Evolutionary conservation across 257 asterid species (phyloP).

Genomic region (Nicotiana benthamiana): DNA sequence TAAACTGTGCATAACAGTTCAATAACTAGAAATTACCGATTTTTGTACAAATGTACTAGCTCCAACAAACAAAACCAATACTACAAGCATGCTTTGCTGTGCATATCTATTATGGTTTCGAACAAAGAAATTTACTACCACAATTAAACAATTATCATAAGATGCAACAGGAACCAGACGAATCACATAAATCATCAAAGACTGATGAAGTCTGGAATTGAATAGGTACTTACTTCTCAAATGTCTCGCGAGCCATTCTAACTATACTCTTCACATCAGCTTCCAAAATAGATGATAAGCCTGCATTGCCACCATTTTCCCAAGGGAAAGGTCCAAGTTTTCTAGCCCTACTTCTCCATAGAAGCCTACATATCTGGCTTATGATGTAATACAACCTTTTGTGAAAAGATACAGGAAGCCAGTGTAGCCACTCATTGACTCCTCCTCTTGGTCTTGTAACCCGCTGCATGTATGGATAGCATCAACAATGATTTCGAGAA

Average conservation of each 20-base stretch:
- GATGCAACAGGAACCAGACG: background rate
- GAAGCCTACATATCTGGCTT: constrained; percentile 39
- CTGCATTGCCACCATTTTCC: constrained; percentile 49
- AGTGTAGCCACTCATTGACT: constrained; percentile 78
- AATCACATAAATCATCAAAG: background rate
- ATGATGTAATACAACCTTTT: constrained; percentile 60
- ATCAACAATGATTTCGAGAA: background rate
- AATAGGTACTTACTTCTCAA: constrained; percentile 59
- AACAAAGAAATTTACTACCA: background rate
- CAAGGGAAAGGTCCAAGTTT: constrained; percentile 26
- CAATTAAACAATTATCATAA: background rate
- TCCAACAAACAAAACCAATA: background rate
- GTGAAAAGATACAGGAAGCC: constrained; percentile 95
- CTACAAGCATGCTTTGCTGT: background rate
- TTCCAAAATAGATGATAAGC: constrained; percentile 75
- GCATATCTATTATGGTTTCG: no score
- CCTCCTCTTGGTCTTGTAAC: constrained; percentile 97
- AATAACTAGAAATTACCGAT: background rate
- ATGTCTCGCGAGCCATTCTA: constrained; percentile 71
- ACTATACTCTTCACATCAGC: constrained; percentile 79
- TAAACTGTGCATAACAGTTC: background rate
- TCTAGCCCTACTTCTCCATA: constrained; percentile 42
- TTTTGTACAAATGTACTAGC: background rate
- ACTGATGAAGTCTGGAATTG: background rate
- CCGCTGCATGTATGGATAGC: constrained; percentile 44